These are phyloP conservation scores for Phytophthora meadii DNA, from an alignment of 352 stramenopile genomes.

Conservation along the genomic window DNA sequence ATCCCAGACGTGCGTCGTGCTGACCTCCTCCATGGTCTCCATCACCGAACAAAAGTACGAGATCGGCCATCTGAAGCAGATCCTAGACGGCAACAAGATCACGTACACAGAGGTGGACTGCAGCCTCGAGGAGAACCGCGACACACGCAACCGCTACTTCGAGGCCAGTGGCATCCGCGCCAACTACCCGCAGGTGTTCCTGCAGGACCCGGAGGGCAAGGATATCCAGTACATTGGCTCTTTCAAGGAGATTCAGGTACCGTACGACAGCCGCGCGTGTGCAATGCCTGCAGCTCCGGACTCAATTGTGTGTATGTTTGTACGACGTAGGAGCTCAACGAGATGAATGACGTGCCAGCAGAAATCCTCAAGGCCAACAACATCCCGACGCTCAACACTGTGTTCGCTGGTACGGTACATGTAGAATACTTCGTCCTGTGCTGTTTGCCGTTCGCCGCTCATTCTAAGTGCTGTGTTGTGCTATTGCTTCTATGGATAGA, in stretches of 20 bases:
- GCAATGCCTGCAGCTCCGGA: constrained; percentile 10
- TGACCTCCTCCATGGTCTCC: constrained; percentile 81
- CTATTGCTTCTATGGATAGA: constrained; percentile 30
- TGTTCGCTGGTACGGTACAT: constrained; percentile 67
- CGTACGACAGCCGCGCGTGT: constrained; percentile 7
- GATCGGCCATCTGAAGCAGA: constrained; percentile 70
- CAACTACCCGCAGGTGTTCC: constrained; percentile 89
- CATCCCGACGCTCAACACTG: constrained; percentile 68
- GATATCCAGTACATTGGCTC: constrained; percentile 76
- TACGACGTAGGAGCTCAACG: constrained; percentile 72
- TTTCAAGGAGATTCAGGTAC: constrained; percentile 84
- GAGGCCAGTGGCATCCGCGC: constrained; percentile 77
- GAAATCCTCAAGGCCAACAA: constrained; percentile 84
- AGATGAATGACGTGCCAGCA: constrained; percentile 80
- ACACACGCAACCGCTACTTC: constrained; percentile 80
- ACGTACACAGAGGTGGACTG: constrained; percentile 81
- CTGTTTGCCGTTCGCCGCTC: constrained; percentile 3
- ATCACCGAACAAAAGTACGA: constrained; percentile 83
- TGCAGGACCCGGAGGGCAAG: constrained; percentile 57
- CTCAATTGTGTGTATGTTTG: constrained; percentile 10
- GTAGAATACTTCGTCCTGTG: neutral
- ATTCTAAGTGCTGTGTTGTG: constrained; percentile 31
- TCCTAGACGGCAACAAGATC: constrained; percentile 80
- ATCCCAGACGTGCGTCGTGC: constrained; percentile 59
- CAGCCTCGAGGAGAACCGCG: constrained; percentile 80